Conservation (phyloP, 176 grass and related monocot genomes). For the Alopecurus myosuroides region DNA sequence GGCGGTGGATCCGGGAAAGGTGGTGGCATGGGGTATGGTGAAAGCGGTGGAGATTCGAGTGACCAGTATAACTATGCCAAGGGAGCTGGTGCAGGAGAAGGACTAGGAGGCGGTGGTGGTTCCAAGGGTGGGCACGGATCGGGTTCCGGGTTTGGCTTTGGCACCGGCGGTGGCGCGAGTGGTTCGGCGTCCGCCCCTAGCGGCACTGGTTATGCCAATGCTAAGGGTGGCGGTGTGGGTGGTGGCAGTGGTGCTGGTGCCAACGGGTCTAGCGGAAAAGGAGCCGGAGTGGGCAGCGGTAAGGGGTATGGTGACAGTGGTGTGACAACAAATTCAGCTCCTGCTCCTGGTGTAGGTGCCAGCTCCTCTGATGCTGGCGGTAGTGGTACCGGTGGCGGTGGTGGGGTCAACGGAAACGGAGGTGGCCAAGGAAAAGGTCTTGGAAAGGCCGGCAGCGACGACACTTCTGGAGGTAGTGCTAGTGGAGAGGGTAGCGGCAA, state of each 20-base stretch:
- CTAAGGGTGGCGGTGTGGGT: background rate
- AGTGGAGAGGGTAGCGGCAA: background rate
- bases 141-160: constrained; percentile 1
- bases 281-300: background rate
- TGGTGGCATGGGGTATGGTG: background rate
- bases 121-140: constrained; percentile 22
- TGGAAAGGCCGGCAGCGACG: background rate
- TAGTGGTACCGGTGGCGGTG: background rate
- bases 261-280: background rate
- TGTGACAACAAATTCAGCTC: background rate
- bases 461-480: background rate
- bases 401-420: background rate
- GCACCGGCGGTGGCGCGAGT: background rate
- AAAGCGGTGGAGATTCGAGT: background rate
- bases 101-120: constrained; percentile 24
- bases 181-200: background rate
- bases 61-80: background rate
- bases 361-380: background rate
- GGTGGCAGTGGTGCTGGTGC: constrained; percentile 20
- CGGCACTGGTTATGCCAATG: background rate
- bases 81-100: background rate
- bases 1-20: background rate
- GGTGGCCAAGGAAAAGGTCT: background rate
- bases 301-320: constrained; percentile 28
- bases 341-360: background rate